Conservation (phyloP, 495 filamentous ascomycete species). For the Tuber aestivum region DNA sequence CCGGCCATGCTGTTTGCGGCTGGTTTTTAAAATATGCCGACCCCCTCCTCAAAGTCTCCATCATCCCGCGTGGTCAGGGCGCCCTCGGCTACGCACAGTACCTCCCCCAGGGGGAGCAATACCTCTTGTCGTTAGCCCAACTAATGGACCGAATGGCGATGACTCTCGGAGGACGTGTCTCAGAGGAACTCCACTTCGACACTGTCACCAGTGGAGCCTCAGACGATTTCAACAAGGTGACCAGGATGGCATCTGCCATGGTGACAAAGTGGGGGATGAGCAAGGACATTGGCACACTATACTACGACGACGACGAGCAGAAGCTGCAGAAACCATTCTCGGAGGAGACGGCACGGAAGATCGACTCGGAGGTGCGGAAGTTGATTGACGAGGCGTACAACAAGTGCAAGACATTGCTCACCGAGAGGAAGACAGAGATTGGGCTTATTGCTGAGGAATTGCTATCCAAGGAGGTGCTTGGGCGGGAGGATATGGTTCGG, state of each 20-base stretch:
- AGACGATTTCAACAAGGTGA: conserved; percentile 99
- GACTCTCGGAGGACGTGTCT: conserved; percentile 90
- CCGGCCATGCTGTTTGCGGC: conserved; percentile 94
- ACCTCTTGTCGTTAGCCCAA: conserved; percentile 90
- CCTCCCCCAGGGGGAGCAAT: conserved; percentile 80
- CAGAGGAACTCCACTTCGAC: conserved; percentile 91
- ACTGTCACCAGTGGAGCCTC: conserved; percentile 89
- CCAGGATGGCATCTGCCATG: conserved; percentile 89
- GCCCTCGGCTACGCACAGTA: conserved; percentile 95
- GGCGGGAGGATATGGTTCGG: conserved; percentile 82
- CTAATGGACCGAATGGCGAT: conserved; percentile 99
- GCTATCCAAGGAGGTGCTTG: conserved; percentile 81
- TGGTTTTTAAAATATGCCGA: conserved; percentile 97
- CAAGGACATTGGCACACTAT: conserved; percentile 79
- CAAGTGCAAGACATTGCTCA: conserved; percentile 76
- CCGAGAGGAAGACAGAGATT: conserved; percentile 78
- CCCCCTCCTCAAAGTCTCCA: conserved; percentile 94
- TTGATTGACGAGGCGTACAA: conserved; percentile 89
- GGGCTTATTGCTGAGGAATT: conserved; percentile 90
- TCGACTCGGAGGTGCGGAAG: conserved; percentile 80
- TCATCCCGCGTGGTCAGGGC: conserved; percentile 91
- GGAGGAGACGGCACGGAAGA: conserved; percentile 82
- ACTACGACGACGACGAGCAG: conserved; percentile 70
- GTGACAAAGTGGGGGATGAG: conserved; percentile 98
- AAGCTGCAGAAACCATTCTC: conserved; percentile 90